Base-by-base conservation (phyloP, 2,329 filamentous ascomycete genomes). In the Neonectria coccinea region DNA sequence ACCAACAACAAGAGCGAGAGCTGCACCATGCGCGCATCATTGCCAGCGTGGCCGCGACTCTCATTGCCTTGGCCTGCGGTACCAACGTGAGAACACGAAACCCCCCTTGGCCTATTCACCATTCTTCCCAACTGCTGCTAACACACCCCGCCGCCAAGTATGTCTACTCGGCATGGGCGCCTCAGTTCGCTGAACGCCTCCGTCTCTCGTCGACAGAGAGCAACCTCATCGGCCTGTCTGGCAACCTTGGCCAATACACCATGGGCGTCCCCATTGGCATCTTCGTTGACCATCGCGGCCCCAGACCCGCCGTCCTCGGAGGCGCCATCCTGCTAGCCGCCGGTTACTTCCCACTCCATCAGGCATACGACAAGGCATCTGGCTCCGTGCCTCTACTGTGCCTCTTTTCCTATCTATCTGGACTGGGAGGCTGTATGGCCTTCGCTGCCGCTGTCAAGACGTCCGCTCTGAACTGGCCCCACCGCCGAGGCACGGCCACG, bases 101-200 rank as follows among this genome's bases (percentile, higher is more conserved):
- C 22, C 22, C 5, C 25, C 51, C 54, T 11, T 8, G 11, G 11
- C 10, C 59, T 45, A 29, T 31, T 29, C 8, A n/a, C 7, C 47
- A 11, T 20, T 58, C 36, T 20, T 55, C 41, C n/a, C 27, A 33
- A 18, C 27, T 22, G 48, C 18, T 31, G 48, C 59, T 65, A 67
- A 72, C 62, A 72, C 62, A 52, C 56, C 51, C 33, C 54, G 18
- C 33, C 54, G 18, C 56, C 54, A 76, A 97, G 93, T 98, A 99
- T 88, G 95, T 94, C 76, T 99, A 97, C 81, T 97, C 94, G 59
- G 95, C 95, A 80, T 99, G 96, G 94, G 94, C 93, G 14, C 96
- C 96, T 20, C 94, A 97, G 80, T 97, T 97, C 76, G 94, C 94
- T 54, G 90, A 97, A 74, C 90, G 88, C 72, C 85, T 99, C 73